These are phyloP conservation scores for Acmispon strigosus DNA, from an alignment of 306 rosid species.

Conservation along the genomic window DNA sequence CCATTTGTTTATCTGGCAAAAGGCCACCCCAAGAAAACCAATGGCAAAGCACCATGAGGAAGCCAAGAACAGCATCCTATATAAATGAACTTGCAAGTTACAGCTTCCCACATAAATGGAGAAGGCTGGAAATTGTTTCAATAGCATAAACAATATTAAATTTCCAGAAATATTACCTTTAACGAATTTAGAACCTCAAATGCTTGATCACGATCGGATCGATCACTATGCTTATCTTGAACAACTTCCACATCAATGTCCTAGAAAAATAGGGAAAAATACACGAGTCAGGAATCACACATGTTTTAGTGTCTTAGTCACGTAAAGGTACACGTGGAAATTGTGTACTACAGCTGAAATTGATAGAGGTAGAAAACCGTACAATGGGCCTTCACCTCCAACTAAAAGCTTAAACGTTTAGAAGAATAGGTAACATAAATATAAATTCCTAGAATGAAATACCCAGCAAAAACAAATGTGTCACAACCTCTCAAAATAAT, in stretches of 20 bases:
- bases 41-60: slow-evolving; percentile 2
- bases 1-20: not conserved
- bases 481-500: not conserved
- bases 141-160: not conserved
- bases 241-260: slow-evolving; percentile 52
- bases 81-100: not conserved
- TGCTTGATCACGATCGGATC: slow-evolving; percentile 32
- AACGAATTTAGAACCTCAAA: slow-evolving; percentile 53
- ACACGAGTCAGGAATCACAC: slow-evolving; percentile 4
- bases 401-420: not conserved
- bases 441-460: not conserved
- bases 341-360: slow-evolving; percentile 6
- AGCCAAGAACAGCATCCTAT: slow-evolving; percentile 1
- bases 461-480: not conserved
- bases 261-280: slow-evolving; percentile 30
- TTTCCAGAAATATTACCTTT: slow-evolving; percentile 43
- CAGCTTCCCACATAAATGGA: not conserved
- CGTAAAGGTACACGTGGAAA: not conserved
- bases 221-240: slow-evolving; percentile 46
- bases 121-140: slow-evolving; percentile 4
- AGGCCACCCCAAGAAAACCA: slow-evolving; percentile 10
- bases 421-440: not conserved
- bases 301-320: not conserved
- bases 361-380: slow-evolving; percentile 7
- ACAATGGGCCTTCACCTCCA: not conserved